These are phyloP conservation scores for Dryadomyces quercivorus DNA, from an alignment of 2,329 filamentous ascomycete genomes.

Conservation along the genomic window DNA sequence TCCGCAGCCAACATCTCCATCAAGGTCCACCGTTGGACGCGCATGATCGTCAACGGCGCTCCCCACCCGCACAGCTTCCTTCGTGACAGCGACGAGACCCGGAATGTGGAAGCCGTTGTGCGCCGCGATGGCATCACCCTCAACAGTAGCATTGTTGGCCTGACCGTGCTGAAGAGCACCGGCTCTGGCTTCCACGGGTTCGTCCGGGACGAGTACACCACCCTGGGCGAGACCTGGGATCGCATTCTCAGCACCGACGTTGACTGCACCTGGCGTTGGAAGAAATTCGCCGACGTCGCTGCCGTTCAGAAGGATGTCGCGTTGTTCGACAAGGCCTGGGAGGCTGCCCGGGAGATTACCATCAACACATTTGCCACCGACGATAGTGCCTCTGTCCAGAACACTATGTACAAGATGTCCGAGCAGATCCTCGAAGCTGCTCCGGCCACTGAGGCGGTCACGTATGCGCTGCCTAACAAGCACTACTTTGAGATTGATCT, in stretches of 20 bases:
- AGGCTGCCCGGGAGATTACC: slow-evolving; percentile 70
- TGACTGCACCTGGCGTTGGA: slow-evolving; percentile 79
- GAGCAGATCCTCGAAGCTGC: slow-evolving; percentile 70
- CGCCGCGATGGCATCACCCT: slow-evolving; percentile 62
- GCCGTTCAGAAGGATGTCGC: slow-evolving; percentile 53
- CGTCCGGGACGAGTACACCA: slow-evolving; percentile 85
- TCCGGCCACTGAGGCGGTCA: slow-evolving; percentile 58
- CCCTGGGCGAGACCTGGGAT: slow-evolving; percentile 82
- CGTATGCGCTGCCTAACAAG: slow-evolving; percentile 89
- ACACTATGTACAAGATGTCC: slow-evolving; percentile 98
- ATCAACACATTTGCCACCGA: slow-evolving; percentile 84
- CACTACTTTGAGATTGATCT: slow-evolving; percentile 98
- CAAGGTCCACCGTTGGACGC: slow-evolving; percentile 79
- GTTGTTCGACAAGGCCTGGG: slow-evolving; percentile 70
- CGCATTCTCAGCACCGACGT: slow-evolving; percentile 92
- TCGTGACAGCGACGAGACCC: slow-evolving; percentile 78
- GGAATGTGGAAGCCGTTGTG: slow-evolving; percentile 65
- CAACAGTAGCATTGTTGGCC: slow-evolving; percentile 63
- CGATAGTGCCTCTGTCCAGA: slow-evolving; percentile 84
- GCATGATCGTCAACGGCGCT: slow-evolving; percentile 75
- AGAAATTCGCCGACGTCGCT: slow-evolving; percentile 49
- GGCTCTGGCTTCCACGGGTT: slow-evolving; percentile 94
- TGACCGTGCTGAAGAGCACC: slow-evolving; percentile 91
- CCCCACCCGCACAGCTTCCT: slow-evolving; percentile 92
- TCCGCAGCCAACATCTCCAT: slow-evolving; percentile 71